Evolutionary conservation across 1,284 basidiomycete species (phyloP).

Genomic region (Tilletia caries): DNA sequence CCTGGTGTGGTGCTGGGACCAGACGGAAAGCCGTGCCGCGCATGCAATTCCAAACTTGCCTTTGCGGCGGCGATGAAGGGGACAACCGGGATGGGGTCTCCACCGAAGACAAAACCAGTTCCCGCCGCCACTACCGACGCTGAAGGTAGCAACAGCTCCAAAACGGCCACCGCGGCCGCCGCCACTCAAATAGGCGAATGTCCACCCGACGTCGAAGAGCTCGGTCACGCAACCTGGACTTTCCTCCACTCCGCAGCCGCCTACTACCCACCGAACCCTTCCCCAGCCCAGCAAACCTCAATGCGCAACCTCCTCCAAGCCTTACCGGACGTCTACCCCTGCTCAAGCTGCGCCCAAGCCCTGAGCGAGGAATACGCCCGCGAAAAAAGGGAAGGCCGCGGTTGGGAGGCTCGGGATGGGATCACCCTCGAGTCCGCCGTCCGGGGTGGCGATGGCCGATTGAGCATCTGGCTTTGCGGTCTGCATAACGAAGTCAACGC

Average conservation of each 20-base stretch:
- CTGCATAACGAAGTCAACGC: slow-evolving; percentile 52
- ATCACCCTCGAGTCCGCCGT: slow-evolving; percentile 21
- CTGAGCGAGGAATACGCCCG: slow-evolving; percentile 35
- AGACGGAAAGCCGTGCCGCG: slow-evolving; percentile 52
- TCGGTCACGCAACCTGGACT: slow-evolving; percentile 48
- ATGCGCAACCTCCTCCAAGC: slow-evolving; percentile 41
- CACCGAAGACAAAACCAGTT: background rate
- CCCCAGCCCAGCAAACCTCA: slow-evolving; percentile 30
- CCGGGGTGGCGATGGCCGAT: slow-evolving; percentile 16
- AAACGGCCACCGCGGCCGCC: background rate
- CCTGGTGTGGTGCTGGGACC: slow-evolving; percentile 41
- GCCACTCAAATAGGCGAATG: slow-evolving; percentile 21
- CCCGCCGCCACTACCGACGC: background rate
- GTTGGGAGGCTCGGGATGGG: slow-evolving; percentile 8
- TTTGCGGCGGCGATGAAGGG: slow-evolving; percentile 46
- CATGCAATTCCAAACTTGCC: slow-evolving; percentile 47
- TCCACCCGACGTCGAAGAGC: slow-evolving; percentile 47
- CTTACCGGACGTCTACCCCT: slow-evolving; percentile 46
- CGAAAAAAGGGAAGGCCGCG: background rate
- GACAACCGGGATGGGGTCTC: slow-evolving; percentile 2
- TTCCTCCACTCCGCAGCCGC: slow-evolving; percentile 48
- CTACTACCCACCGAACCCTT: slow-evolving; percentile 45
- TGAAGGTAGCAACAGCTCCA: slow-evolving; percentile 15
- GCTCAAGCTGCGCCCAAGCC: slow-evolving; percentile 41
- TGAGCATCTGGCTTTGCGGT: slow-evolving; percentile 47